Base-by-base conservation (phyloP, 192 early-diverging fungal species). In the Podochytrium sp. region DNA sequence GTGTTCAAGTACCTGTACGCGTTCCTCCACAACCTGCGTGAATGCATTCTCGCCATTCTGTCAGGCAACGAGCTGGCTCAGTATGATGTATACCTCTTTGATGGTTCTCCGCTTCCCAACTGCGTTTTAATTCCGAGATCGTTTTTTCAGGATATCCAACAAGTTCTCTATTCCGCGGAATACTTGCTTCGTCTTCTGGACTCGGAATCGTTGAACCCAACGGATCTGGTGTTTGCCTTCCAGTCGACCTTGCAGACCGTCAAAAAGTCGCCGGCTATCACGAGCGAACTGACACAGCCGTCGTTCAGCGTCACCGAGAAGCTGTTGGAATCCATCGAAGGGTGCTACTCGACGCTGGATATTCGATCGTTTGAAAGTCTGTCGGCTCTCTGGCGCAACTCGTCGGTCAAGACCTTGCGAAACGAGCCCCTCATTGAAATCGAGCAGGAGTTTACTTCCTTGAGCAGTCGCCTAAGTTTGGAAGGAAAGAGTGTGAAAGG, bases 91-190 rank as follows among this genome's bases (percentile, higher is more conserved):
- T 20, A 29, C 30, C 12, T 55, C n/a, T n/a, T n/a, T n/a, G n/a
- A n/a, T n/a, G n/a, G n/a, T n/a, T n/a, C n/a, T n/a, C n/a, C n/a
- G n/a, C n/a, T n/a, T n/a, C n/a, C n/a, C n/a, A n/a, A n/a, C n/a
- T n/a, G n/a, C n/a, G n/a, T n/a, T n/a, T n/a, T n/a, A n/a, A n/a
- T n/a, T n/a, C n/a, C n/a, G n/a, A n/a, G n/a, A 74, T 33, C 66
- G 58, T 65, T 49, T 79, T n/a, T 55, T 62, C 29, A 62, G 61
- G 29, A 55, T 74, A 16, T 78, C 72, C 10, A 55, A 37, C 0
- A 67, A 79, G 41, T 84, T 79, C 51, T 81, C 72, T 74, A 75
- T 75, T 18, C 79, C 49, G 30, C 49, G 77, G 33, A 71, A 39
- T 60, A 71, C 33, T 59, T 71, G 30, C 23, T 71, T 1, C n/a